phyloP scores from a whole-genome alignment of 2,329 filamentous ascomycete species.

The Sporothrix dimorphospora region DNA sequence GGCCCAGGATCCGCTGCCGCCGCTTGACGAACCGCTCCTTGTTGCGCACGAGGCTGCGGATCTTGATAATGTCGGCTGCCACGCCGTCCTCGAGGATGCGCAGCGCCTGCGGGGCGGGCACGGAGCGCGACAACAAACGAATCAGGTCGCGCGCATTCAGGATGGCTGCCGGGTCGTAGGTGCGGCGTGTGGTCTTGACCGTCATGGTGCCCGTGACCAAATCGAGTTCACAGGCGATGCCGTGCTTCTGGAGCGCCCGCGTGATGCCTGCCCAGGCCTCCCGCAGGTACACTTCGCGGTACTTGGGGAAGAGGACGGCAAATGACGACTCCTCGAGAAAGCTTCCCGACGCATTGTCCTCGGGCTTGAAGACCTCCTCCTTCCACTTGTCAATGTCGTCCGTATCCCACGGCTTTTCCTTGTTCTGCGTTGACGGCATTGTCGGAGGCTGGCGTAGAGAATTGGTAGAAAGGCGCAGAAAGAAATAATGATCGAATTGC shows the following conservation, averaged over 20 bases:
- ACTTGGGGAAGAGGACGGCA: slow-evolving; percentile 86
- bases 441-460: slow-evolving; percentile 23
- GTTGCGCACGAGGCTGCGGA: slow-evolving; percentile 84
- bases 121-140: slow-evolving; percentile 86
- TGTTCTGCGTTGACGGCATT: slow-evolving; percentile 89
- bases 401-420: slow-evolving; percentile 92
- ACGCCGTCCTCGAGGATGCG: slow-evolving; percentile 82
- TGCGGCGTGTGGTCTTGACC: slow-evolving; percentile 91
- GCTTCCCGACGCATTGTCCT: slow-evolving; percentile 82
- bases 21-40: slow-evolving; percentile 96
- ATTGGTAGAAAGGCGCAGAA: background rate
- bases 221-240: slow-evolving; percentile 90
- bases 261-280: slow-evolving; percentile 93
- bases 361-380: slow-evolving; percentile 80
- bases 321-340: slow-evolving; percentile 95
- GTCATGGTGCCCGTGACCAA: slow-evolving; percentile 96
- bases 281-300: slow-evolving; percentile 90
- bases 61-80: slow-evolving; percentile 95
- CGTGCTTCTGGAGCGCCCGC: slow-evolving; percentile 79
- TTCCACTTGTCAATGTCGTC: slow-evolving; percentile 98
- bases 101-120: slow-evolving; percentile 89
- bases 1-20: slow-evolving; percentile 87
- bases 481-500: background rate
- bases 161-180: slow-evolving; percentile 88
- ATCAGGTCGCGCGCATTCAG: slow-evolving; percentile 93